A percentile compares a stretch with the other conserved stretches of the same genome.
phyloP scores from a whole-genome alignment of 768 basidiomycete species.

The Boletus tylopilopsis region DNA sequence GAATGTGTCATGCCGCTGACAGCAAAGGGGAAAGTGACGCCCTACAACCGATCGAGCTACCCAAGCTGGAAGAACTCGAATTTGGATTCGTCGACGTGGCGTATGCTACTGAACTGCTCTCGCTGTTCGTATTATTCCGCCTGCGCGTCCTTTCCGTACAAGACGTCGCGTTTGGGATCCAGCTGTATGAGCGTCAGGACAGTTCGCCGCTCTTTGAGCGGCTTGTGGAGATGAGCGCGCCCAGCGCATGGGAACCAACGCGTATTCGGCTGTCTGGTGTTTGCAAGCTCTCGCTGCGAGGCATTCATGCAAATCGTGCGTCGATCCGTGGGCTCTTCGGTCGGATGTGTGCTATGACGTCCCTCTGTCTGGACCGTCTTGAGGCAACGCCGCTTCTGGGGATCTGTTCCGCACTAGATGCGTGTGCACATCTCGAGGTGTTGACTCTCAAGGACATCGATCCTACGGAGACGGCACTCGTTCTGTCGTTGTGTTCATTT shows the following conservation, averaged over 20 bases:
- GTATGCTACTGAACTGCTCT: constrained; percentile 38
- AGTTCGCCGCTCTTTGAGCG: constrained; percentile 35
- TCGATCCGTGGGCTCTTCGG: constrained; percentile 9
- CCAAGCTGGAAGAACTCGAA: constrained; percentile 32
- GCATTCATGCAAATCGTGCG: background rate
- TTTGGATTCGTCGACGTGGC: constrained; percentile 44
- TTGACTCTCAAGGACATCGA: constrained; percentile 15
- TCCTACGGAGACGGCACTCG: background rate
- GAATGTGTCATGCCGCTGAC: constrained; percentile 15
- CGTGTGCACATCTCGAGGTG: constrained; percentile 2
- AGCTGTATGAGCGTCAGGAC: constrained; percentile 32
- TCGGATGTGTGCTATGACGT: background rate
- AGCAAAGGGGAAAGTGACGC: background rate
- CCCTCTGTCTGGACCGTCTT: constrained; percentile 9
- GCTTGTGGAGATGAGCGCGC: constrained; percentile 19
- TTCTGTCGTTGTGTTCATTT: constrained; percentile 3
- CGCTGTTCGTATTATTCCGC: constrained; percentile 36
- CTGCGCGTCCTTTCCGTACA: constrained; percentile 41
- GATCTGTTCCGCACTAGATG: constrained; percentile 2
- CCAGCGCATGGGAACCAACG: background rate
- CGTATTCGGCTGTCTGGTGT: constrained; percentile 6
- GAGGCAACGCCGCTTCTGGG: background rate
- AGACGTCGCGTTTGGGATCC: constrained; percentile 41
- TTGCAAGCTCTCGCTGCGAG: constrained; percentile 9
- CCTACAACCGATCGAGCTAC: constrained; percentile 23